Conservation (phyloP, 192 early-diverging fungal species). For the Podila epigama region DNA sequence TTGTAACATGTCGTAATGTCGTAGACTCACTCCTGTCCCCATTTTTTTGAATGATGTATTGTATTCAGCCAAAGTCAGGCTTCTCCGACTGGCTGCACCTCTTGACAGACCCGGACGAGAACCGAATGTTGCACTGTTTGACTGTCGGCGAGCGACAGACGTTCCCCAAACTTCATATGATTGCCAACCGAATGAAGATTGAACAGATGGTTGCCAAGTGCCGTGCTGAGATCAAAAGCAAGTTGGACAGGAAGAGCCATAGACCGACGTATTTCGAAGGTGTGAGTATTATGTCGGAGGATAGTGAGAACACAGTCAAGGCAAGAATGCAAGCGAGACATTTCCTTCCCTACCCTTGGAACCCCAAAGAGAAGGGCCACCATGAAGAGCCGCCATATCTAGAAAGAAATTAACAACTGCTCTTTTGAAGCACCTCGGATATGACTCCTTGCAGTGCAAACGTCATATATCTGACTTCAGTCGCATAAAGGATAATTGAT, state of each 20-base stretch:
- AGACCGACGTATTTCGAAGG: slow-evolving; percentile 2
- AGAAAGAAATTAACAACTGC: too few species aligned
- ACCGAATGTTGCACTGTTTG: slow-evolving; percentile 65
- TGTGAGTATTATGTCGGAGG: slow-evolving; percentile 23
- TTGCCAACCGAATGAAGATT: slow-evolving; percentile 75
- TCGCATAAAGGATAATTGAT: too few species aligned
- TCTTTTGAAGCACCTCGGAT: too few species aligned
- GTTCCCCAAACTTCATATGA: slow-evolving; percentile 83
- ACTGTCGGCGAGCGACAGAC: slow-evolving; percentile 65
- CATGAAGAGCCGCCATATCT: too few species aligned
- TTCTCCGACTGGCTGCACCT: slow-evolving; percentile 70
- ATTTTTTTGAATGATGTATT: neutral
- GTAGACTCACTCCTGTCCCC: neutral
- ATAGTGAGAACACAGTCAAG: slow-evolving; percentile 42
- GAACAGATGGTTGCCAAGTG: slow-evolving; percentile 71
- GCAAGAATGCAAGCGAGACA: slow-evolving; percentile 31
- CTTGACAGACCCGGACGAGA: slow-evolving; percentile 67
- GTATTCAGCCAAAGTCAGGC: slow-evolving; percentile 60
- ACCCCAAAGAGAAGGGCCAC: too few species aligned
- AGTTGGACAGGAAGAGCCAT: slow-evolving; percentile 23
- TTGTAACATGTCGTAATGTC: neutral
- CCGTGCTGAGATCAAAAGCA: slow-evolving; percentile 28
- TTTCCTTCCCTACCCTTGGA: too few species aligned
- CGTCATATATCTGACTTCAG: too few species aligned
- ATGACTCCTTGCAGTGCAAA: too few species aligned